Evolutionary conservation across 345 rosid species (phyloP).

Genomic region (Ceriops tagal): DNA sequence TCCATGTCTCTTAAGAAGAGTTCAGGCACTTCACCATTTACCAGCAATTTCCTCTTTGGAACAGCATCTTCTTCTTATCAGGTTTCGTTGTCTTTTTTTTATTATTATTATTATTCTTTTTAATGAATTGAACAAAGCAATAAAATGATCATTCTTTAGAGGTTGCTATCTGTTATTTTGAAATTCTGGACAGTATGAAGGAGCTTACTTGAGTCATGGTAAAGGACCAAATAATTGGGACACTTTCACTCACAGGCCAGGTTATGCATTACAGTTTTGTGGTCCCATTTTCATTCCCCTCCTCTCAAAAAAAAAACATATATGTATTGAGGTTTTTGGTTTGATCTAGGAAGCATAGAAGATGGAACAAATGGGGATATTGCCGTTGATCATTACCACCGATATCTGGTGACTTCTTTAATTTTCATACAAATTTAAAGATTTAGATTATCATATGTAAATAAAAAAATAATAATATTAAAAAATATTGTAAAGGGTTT

Average conservation of each 20-base stretch:
- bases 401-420: conserved; percentile 43
- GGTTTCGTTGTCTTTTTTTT: conserved; percentile 28
- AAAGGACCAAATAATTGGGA: conserved; percentile 64
- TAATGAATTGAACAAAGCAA: not conserved
- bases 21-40: conserved; percentile 28
- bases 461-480: no score
- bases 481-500: no score
- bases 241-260: conserved; percentile 39
- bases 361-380: conserved; percentile 67
- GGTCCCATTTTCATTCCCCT: not conserved
- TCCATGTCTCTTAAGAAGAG: conserved; percentile 5
- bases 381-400: conserved; percentile 70
- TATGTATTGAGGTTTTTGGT: no score
- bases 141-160: not conserved
- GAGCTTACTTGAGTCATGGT: conserved; percentile 47
- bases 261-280: conserved; percentile 12
- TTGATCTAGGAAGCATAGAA: conserved; percentile 36
- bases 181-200: conserved; percentile 40
- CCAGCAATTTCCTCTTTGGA: conserved; percentile 60
- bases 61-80: conserved; percentile 80
- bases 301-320: not conserved
- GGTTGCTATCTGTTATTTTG: not conserved
- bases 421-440: not conserved
- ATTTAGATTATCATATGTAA: no score
- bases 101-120: not conserved